phyloP scores from a whole-genome alignment of 306 rosid genomes.

The Prunus kanzakura region DNA sequence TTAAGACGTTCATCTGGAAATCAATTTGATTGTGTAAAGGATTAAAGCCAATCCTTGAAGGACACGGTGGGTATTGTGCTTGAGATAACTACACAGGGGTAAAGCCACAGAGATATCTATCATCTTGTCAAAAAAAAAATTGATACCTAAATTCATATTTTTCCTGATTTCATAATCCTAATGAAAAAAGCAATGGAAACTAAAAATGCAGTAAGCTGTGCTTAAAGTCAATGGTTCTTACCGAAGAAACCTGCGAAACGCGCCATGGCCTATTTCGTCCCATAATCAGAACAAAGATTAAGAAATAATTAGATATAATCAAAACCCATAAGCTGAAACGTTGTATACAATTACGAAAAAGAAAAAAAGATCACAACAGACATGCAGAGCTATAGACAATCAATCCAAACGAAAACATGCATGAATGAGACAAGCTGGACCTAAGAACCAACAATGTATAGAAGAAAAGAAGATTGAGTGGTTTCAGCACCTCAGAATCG shows the following conservation, averaged over 20 bases:
- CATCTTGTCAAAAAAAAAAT: background rate
- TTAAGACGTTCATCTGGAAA: background rate
- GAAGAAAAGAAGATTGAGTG: background rate
- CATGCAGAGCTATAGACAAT: background rate
- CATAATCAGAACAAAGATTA: conserved; percentile 33
- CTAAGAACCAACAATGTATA: background rate
- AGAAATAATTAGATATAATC: conserved; percentile 19
- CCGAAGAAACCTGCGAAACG: conserved; percentile 74
- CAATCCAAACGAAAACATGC: background rate
- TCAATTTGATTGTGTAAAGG: background rate
- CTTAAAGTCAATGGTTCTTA: conserved; percentile 32
- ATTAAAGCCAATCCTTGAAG: background rate
- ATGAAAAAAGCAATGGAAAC: background rate
- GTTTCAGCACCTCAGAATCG: conserved; percentile 62
- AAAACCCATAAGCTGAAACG: conserved; percentile 16
- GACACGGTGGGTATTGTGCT: background rate
- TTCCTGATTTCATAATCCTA: background rate
- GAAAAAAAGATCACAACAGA: background rate
- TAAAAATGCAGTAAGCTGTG: background rate
- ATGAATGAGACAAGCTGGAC: background rate
- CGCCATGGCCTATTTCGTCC: conserved; percentile 78
- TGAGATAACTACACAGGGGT: background rate
- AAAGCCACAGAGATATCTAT: background rate
- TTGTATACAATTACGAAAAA: background rate
- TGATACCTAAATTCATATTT: background rate